Conservation (phyloP, 768 basidiomycete species). For the Cystobasidium ongulense region DNA sequence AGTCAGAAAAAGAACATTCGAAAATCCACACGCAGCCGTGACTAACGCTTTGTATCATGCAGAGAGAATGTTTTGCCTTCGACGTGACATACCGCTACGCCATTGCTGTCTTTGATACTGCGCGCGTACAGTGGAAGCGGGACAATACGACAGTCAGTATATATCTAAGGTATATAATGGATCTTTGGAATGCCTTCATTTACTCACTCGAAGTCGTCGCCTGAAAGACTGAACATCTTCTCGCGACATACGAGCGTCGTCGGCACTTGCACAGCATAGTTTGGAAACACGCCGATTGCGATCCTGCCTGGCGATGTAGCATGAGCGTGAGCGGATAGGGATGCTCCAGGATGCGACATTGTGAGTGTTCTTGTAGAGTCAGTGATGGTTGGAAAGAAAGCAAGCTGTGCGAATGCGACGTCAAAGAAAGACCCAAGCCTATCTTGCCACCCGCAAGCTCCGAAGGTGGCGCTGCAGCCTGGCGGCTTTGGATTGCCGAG, state of each 20-base stretch:
- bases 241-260: slow-evolving; percentile 44
- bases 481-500: no score
- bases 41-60: slow-evolving; percentile 44
- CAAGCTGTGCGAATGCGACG: no score
- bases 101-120: slow-evolving; percentile 20
- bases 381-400: no score
- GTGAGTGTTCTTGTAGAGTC: no score
- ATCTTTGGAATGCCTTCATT: not conserved
- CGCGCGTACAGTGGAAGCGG: not conserved
- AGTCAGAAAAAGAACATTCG: not conserved
- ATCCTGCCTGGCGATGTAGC: not conserved
- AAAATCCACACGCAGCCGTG: not conserved
- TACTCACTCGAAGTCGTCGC: slow-evolving; percentile 42
- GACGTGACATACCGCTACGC: slow-evolving; percentile 32
- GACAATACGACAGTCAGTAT: not conserved
- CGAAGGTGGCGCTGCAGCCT: not conserved
- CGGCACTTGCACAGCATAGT: slow-evolving; percentile 41
- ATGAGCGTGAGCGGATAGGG: not conserved
- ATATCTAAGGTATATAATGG: not conserved
- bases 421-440: no score
- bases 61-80: slow-evolving; percentile 42
- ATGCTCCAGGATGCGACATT: not conserved
- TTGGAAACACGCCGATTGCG: slow-evolving; percentile 41
- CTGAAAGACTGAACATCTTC: slow-evolving; percentile 43
- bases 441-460: not conserved